Evolutionary conservation across 805 yeast species (phyloP), one percentile per base, ranked within the genome.

Genomic region (Hanseniaspora clermontiae): DNA sequence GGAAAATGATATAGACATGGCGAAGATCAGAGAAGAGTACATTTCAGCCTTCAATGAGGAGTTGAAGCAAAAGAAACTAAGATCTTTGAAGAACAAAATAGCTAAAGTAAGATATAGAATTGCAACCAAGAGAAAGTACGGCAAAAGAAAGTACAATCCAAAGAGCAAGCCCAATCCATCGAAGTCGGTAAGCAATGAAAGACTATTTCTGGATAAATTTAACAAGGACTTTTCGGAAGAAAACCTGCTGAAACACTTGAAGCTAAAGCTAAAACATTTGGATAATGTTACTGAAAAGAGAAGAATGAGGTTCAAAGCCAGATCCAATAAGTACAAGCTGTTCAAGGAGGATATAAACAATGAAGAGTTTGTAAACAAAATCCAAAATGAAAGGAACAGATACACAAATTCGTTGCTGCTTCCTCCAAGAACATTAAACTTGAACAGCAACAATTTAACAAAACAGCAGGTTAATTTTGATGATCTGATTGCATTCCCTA

Each of bases 1-100:
- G 42, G 55, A 70, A 20, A 59, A 63, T 19, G 68, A 66, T 51
- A 38, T 36, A 14, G 34, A 53, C 29, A 38, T 53, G 11, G 39
- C 45, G 46, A 61, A 46, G n/a, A 17, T 29, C 2, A 53, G 57
- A 20, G 47, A 53, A 7, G 24, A 31, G 12, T 46, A 20, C 19
- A 38, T 53, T n/a, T 29, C 19, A 5, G 20, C 24, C 7, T 53
- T 53, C 17, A 53, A 53, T 39, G 49, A 46, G 9, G 24, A 34
- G 2, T 39, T 53, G 15, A 53, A 37, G 20, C 32, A 42, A 14
- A 37, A 19, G 31, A 53, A 53, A 24, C 12, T 53, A 1, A 45
- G 43, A 32, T 53, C 57, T 20, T 39, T 53, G 20, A 53, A 53
- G 14, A 31, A 19, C 5, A 53, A 53, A 46, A 53, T 53, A 10